These are phyloP conservation scores for Leccinum proliferum DNA, from an alignment of 1,284 basidiomycete genomes.

Conservation along the genomic window DNA sequence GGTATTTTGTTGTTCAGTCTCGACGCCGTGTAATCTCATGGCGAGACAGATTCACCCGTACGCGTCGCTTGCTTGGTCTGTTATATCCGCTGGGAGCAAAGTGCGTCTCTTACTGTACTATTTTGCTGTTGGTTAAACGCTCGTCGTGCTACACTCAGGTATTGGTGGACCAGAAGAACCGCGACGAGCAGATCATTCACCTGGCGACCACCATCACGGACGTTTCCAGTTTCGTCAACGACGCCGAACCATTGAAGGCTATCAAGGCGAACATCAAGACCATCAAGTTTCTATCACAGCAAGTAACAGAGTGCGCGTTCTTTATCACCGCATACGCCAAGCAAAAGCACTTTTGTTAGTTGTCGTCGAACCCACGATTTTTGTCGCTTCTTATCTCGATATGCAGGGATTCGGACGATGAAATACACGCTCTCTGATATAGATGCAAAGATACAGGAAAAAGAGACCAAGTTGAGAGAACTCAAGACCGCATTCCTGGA, in stretches of 20 bases:
- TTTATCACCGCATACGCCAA: not conserved
- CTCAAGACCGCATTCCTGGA: not conserved
- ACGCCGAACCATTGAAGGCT: not conserved
- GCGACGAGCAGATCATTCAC: too few relatives aligned
- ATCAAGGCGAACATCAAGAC: not conserved
- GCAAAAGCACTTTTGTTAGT: too few relatives aligned
- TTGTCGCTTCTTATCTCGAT: too few relatives aligned
- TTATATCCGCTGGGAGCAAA: not conserved
- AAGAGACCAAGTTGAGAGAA: not conserved
- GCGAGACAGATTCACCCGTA: not conserved
- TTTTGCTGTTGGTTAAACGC: not conserved
- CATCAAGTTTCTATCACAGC: not conserved
- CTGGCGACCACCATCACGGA: not conserved
- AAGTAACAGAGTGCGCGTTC: not conserved
- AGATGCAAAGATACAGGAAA: not conserved
- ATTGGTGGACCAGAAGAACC: not conserved
- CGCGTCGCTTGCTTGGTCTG: not conserved
- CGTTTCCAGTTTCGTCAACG: not conserved
- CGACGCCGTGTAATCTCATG: not conserved
- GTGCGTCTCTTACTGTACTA: not conserved
- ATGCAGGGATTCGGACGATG: too few relatives aligned
- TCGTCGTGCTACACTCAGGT: not conserved
- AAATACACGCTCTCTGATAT: too few relatives aligned
- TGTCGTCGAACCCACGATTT: too few relatives aligned
- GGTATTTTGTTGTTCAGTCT: not conserved